Evolutionary conservation across 2,329 filamentous ascomycete genomes (phyloP), one percentile per base, ranked within the genome.

Genomic region (Orbilia brochopaga): DNA sequence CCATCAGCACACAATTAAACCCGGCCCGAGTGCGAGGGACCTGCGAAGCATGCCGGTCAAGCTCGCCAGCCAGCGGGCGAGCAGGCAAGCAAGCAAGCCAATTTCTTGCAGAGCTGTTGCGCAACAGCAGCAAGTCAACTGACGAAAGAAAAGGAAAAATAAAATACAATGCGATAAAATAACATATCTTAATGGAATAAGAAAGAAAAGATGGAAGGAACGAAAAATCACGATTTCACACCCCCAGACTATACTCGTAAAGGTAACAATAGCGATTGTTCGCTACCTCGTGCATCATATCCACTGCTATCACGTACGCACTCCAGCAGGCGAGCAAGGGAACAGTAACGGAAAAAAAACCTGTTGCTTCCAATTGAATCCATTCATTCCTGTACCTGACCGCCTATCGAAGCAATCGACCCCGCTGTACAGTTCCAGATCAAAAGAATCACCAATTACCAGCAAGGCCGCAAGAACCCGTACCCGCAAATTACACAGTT

Each of bases 371-470:
- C 4, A 32, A 32, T 32, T n/a, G n/a, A n/a, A n/a, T n/a, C n/a
- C n/a, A n/a, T n/a, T n/a, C n/a, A n/a, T n/a, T 32, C 27, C 27
- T 32, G 27, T 32, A 4, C 27, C 27, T 32, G 27, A 32, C 8
- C 15, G 42, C 13, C 42, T 46, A 46, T n/a, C 15, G 42, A 13
- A 42, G n/a, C 8, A 21, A n/a, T 21, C 42, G 42, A n/a, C 3
- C 42, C 15, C 61, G 30, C 51, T 61, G 61, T 30, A 30, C 52
- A 59, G 5, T 32, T 32, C 27, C 27, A 32, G 27, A 32, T 32
- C 27, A 8, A 8, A 51, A 66, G 30, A 27, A 60, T 55, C 59
- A 53, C 55, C 52, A 35, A 48, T 55, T 60, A 50, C 55, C 48
- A 54, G 27, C 51, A n/a, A n/a, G n/a, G n/a, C n/a, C n/a, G n/a